Conservation (phyloP, 345 rosid genomes). For the Clausena lansium region DNA sequence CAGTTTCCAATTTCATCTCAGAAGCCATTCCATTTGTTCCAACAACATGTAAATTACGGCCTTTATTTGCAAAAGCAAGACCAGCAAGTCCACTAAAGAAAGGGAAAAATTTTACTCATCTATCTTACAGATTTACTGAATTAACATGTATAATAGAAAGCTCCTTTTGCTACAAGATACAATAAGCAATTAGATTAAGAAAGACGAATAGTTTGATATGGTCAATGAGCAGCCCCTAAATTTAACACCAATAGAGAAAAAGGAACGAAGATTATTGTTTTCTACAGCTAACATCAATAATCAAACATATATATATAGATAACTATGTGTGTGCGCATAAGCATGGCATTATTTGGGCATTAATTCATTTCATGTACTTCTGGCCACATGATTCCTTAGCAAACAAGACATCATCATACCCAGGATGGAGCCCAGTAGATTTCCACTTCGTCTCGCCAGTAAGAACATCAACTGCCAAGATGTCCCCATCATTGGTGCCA, state of each 20-base stretch:
- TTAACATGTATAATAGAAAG: neutral
- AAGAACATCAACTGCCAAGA: conserved; percentile 36
- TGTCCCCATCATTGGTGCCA: conserved; percentile 43
- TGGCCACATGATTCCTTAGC: neutral
- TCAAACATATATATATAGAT: neutral
- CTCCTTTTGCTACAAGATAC: neutral
- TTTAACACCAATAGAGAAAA: neutral
- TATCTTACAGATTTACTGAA: neutral
- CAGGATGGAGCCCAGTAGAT: conserved; percentile 23
- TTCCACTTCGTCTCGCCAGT: conserved; percentile 40
- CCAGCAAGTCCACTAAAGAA: conserved; percentile 37
- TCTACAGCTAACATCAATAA: neutral
- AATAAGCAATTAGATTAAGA: neutral
- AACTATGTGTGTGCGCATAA: neutral
- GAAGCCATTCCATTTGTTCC: conserved; percentile 35
- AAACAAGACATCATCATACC: conserved; percentile 30
- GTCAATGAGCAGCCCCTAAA: neutral
- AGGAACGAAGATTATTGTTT: neutral
- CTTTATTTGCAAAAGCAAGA: conserved; percentile 38
- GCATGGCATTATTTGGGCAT: neutral
- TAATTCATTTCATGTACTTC: neutral
- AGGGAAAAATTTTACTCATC: neutral
- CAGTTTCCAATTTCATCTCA: conserved; percentile 35
- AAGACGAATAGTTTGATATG: neutral
- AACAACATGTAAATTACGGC: conserved; percentile 27